Conservation (phyloP, 2,329 filamentous ascomycete species). For the Aotearoamyces nothofagi region DNA sequence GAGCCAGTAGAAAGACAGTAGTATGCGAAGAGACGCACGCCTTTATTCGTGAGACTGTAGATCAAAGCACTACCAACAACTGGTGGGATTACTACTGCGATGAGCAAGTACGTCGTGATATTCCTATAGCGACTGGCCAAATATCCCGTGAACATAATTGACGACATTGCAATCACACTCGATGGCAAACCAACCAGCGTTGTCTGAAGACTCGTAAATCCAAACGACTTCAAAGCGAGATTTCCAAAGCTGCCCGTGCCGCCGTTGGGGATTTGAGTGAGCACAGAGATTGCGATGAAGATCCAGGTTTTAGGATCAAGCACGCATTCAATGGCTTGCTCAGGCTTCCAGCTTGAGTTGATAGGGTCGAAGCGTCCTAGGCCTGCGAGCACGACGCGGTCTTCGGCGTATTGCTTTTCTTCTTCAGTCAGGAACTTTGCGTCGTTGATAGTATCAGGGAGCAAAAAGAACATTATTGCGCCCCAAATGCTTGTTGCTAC, state of each 20-base stretch:
- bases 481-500: constrained; percentile 31
- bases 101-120: constrained; percentile 11
- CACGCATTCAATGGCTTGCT: constrained; percentile 37
- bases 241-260: constrained; percentile 44
- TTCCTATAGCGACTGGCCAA: constrained; percentile 9
- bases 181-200: no score
- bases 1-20: constrained; percentile 16
- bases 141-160: no score
- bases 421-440: constrained; percentile 5
- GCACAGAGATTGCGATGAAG: constrained; percentile 34
- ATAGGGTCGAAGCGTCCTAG: constrained; percentile 30
- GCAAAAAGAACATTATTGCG: constrained; percentile 10
- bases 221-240: constrained; percentile 22
- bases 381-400: constrained; percentile 31
- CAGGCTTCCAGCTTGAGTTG: constrained; percentile 30
- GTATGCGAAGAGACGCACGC: constrained; percentile 16
- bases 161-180: no score
- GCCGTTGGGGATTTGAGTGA: constrained; percentile 45
- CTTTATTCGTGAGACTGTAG: constrained; percentile 8
- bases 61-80: constrained; percentile 17
- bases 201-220: constrained; percentile 19
- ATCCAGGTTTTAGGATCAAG: constrained; percentile 45
- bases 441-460: constrained; percentile 9
- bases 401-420: constrained; percentile 11
- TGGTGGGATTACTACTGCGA: constrained; percentile 9